Evolutionary conservation across 2,329 filamentous ascomycete genomes (phyloP).

Genomic region (Fusarium proliferatum): DNA sequence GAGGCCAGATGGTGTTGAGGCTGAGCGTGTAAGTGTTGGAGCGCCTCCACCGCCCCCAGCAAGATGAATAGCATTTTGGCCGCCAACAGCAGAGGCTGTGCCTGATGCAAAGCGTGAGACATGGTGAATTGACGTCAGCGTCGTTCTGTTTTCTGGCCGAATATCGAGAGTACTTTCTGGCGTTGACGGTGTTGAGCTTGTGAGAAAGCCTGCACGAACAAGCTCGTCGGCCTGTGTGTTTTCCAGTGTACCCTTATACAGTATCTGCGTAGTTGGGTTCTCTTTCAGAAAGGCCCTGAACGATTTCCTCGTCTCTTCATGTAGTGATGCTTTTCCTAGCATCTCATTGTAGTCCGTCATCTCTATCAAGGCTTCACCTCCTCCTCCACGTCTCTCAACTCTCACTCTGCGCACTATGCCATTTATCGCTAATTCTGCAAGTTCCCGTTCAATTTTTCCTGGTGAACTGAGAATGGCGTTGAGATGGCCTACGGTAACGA

Average conservation of each 20-base stretch:
- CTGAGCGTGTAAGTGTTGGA: conserved; percentile 44
- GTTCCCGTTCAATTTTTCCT: conserved; percentile 74
- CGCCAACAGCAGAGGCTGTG: conserved; percentile 75
- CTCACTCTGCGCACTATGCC: conserved; percentile 71
- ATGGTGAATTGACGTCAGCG: conserved; percentile 69
- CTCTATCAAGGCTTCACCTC: conserved; percentile 74
- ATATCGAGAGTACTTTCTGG: conserved; percentile 55
- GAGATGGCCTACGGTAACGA: conserved; percentile 74
- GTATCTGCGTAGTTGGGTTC: conserved; percentile 58
- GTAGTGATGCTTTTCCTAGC: conserved; percentile 53
- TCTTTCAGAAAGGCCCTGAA: conserved; percentile 64
- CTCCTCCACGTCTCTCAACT: conserved; percentile 69
- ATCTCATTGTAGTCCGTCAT: conserved; percentile 65
- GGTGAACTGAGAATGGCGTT: conserved; percentile 71
- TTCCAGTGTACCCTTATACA: conserved; percentile 51
- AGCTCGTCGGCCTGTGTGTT: conserved; percentile 65
- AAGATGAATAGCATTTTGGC: conserved; percentile 71
- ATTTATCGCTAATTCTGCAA: conserved; percentile 67
- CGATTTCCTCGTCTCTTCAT: conserved; percentile 57
- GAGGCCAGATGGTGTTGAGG: conserved; percentile 47
- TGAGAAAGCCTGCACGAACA: conserved; percentile 75
- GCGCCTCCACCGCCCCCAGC: conserved; percentile 67
- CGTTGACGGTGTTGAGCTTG: conserved; percentile 52
- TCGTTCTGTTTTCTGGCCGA: conserved; percentile 65
- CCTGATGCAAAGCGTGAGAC: conserved; percentile 76